Evolutionary conservation across 169 alveolate genomes (phyloP).

Genomic region (Cryptosporidium sp.): DNA sequence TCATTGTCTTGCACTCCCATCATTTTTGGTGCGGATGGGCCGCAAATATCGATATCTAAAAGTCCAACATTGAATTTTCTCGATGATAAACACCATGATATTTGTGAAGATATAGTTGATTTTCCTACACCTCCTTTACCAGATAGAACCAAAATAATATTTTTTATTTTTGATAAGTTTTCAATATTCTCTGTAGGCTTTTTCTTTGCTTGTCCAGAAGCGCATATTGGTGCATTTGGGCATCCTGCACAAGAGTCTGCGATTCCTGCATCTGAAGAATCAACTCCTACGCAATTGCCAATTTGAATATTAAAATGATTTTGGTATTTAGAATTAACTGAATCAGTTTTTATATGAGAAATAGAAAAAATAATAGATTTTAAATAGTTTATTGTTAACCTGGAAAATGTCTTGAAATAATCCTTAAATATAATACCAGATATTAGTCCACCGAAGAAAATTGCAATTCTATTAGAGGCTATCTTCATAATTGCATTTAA

Average conservation of each 20-base stretch:
- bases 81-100: conserved; percentile 81
- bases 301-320: neutral
- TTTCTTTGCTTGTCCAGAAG: conserved; percentile 89
- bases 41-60: conserved; percentile 98
- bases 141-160: conserved; percentile 91
- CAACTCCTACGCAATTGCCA: conserved; percentile 84
- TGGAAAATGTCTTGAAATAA: neutral
- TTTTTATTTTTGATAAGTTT: conserved; percentile 88
- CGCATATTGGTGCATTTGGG: conserved; percentile 94
- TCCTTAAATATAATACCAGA: conserved; percentile 8
- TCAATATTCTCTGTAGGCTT: conserved; percentile 76
- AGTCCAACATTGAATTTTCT: conserved; percentile 90
- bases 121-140: conserved; percentile 99
- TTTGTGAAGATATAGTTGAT: conserved; percentile 96
- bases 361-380: neutral
- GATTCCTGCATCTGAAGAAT: conserved; percentile 88
- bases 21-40: conserved; percentile 98
- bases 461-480: neutral
- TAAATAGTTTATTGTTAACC: neutral
- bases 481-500: conserved; percentile 14
- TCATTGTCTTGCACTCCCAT: conserved; percentile 91
- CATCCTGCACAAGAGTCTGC: conserved; percentile 97
- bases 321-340: neutral
- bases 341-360: neutral
- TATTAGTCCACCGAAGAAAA: conserved; percentile 28